A percentile compares a stretch with the other conserved stretches of the same genome.
These are phyloP conservation scores for Solanum chiquidenum DNA, from an alignment of 257 asterid genomes.

Conservation along the genomic window DNA sequence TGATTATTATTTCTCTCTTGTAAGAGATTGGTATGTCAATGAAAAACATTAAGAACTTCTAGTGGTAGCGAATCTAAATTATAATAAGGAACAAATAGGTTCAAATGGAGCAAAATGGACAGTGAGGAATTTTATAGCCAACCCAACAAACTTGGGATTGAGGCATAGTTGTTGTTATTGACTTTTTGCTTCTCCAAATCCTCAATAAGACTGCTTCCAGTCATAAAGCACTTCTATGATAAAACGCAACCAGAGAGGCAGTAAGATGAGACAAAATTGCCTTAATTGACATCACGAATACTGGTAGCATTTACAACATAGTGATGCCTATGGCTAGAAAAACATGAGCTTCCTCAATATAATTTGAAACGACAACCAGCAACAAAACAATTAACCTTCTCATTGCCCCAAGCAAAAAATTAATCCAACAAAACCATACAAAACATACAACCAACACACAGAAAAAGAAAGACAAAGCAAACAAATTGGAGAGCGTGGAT, in stretches of 20 bases:
- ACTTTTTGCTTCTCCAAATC: neutral
- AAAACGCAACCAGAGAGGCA: neutral
- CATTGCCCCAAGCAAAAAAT: neutral
- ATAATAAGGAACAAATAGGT: neutral
- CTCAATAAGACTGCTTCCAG: neutral
- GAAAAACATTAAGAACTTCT: neutral
- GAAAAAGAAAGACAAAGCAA: neutral
- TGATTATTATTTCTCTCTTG: neutral
- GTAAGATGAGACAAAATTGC: neutral
- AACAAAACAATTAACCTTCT: neutral
- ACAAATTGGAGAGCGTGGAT: neutral
- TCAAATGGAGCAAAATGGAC: neutral
- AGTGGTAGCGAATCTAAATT: neutral
- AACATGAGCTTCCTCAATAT: neutral
- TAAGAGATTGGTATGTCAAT: neutral
- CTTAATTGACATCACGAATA: neutral
- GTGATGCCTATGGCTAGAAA: neutral
- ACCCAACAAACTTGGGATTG: neutral
- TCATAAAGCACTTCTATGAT: neutral
- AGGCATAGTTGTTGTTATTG: neutral
- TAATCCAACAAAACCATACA: neutral
- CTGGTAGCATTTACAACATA: neutral
- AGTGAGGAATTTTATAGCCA: neutral
- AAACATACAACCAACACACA: neutral
- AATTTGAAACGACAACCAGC: neutral